Evolutionary conservation across 2,329 filamentous ascomycete genomes (phyloP).

Genomic region (Aspergillus quadricinctus): DNA sequence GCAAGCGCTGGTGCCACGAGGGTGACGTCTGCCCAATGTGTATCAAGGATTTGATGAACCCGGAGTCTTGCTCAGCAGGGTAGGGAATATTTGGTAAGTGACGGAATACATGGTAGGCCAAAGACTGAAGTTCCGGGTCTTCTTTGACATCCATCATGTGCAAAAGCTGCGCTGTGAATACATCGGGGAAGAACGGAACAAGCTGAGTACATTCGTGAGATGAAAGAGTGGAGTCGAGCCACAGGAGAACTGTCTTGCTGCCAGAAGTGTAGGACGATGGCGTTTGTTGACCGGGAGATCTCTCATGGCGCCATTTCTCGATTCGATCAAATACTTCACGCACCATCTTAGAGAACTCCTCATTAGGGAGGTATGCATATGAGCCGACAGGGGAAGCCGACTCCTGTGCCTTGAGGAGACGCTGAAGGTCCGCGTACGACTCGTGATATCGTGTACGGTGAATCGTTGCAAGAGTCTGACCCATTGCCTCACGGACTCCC

Average conservation of each 20-base stretch:
- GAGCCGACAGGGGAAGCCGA: conserved; percentile 75
- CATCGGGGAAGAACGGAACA: conserved; percentile 81
- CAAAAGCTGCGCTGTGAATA: conserved; percentile 86
- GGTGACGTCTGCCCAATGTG: conserved; percentile 77
- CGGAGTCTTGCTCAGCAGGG: conserved; percentile 74
- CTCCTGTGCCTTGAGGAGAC: conserved; percentile 74
- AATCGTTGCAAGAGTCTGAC: conserved; percentile 79
- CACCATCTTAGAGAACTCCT: conserved; percentile 70
- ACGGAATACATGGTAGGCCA: conserved; percentile 95
- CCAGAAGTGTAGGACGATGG: conserved; percentile 93
- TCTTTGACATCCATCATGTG: conserved; percentile 99
- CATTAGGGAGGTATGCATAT: conserved; percentile 72
- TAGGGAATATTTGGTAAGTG: conserved; percentile 95
- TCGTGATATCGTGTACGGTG: conserved; percentile 92
- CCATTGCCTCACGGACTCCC: conserved; percentile 91
- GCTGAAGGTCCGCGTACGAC: conserved; percentile 75
- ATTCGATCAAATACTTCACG: conserved; percentile 71
- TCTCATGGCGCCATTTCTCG: conserved; percentile 81
- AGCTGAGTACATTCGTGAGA: conserved; percentile 91
- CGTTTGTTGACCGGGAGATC: conserved; percentile 82
- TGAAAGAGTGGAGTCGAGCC: conserved; percentile 86
- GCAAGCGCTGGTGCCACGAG: conserved; percentile 92
- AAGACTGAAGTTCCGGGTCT: conserved; percentile 87
- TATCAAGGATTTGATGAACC: conserved; percentile 81
- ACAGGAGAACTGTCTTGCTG: conserved; percentile 90